These are phyloP conservation scores for Calocybe cyanea DNA, from an alignment of 768 basidiomycete species.

Conservation along the genomic window DNA sequence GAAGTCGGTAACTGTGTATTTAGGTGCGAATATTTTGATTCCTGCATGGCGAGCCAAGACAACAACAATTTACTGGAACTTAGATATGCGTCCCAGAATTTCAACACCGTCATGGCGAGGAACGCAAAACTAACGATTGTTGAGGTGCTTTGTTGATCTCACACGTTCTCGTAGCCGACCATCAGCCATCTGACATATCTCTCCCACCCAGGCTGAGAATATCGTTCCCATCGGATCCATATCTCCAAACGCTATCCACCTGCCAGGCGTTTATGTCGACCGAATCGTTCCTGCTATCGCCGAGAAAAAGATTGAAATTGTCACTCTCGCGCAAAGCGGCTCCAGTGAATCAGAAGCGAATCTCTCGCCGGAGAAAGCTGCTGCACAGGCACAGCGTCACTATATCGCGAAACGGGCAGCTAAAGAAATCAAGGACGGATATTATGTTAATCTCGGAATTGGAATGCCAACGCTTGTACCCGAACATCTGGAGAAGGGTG, in stretches of 20 bases:
- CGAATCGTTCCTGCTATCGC: conserved; percentile 77
- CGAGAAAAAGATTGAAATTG: conserved; percentile 75
- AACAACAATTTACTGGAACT: conserved; percentile 1
- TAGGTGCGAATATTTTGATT: conserved; percentile 43
- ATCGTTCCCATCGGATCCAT: conserved; percentile 83
- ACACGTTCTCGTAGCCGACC: background rate
- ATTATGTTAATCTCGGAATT: conserved; percentile 85
- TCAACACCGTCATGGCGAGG: conserved; percentile 82
- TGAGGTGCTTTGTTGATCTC: conserved; percentile 52
- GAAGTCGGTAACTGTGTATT: conserved; percentile 90
- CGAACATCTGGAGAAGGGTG: conserved; percentile 66
- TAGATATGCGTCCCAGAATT: conserved; percentile 87
- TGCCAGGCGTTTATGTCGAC: conserved; percentile 86
- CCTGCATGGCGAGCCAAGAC: background rate
- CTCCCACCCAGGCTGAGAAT: conserved; percentile 66
- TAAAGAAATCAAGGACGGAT: conserved; percentile 85
- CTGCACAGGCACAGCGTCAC: conserved; percentile 54
- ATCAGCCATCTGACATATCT: background rate
- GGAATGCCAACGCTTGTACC: conserved; percentile 91
- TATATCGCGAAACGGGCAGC: conserved; percentile 85
- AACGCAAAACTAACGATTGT: conserved; percentile 89
- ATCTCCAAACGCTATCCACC: conserved; percentile 77
- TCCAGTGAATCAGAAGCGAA: conserved; percentile 19
- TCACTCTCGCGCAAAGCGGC: conserved; percentile 58
- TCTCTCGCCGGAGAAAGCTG: conserved; percentile 46